These are phyloP conservation scores for Sclerotinia minor DNA, from an alignment of 2,329 filamentous ascomycete species.

Conservation along the genomic window DNA sequence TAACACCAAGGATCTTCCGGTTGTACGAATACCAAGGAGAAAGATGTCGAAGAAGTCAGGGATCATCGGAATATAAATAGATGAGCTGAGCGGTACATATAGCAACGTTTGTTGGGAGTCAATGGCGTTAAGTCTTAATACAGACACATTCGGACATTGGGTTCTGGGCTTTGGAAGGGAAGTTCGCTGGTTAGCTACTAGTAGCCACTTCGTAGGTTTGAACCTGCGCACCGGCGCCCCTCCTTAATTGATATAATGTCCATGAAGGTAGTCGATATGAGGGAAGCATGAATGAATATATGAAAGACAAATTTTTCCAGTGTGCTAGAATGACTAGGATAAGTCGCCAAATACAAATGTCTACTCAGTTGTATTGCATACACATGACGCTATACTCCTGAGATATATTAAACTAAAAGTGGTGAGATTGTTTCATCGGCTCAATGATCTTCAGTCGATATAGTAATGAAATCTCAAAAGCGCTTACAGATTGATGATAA, in stretches of 20 bases:
- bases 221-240: not conserved
- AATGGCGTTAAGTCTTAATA: slow-evolving; percentile 29
- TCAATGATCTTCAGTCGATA: not conserved
- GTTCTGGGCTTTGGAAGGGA: not conserved
- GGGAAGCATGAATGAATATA: not conserved
- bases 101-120: slow-evolving; percentile 27
- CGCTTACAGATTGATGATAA: not conserved
- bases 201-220: not conserved
- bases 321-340: slow-evolving; percentile 6
- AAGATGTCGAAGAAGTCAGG: not conserved
- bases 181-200: slow-evolving; percentile 2
- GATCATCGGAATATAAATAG: not conserved
- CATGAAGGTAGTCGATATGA: not conserved
- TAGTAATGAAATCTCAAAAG: not conserved
- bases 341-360: not conserved
- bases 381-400: not conserved
- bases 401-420: not conserved
- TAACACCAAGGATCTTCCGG: slow-evolving; percentile 20
- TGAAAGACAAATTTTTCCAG: slow-evolving; percentile 2
- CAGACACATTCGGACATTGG: not conserved
- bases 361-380: not conserved
- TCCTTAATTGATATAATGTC: slow-evolving; percentile 10
- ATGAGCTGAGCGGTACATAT: slow-evolving; percentile 19
- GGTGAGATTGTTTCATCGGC: not conserved
- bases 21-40: slow-evolving; percentile 12